phyloP scores from a whole-genome alignment of 2,329 filamentous ascomycete species.

The Cordyceps cateniannulata region DNA sequence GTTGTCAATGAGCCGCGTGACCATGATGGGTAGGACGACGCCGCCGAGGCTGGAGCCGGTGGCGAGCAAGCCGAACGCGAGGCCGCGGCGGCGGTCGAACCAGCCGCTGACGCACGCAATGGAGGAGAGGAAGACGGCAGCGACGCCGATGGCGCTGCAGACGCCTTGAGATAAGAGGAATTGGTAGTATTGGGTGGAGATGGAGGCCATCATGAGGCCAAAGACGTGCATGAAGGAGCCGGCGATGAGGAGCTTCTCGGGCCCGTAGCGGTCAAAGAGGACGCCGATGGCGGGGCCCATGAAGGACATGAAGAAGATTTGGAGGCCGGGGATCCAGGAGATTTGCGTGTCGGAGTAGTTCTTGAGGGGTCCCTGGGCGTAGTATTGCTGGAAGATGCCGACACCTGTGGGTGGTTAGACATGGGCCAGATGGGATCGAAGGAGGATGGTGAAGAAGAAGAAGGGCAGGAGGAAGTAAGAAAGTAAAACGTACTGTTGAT shows the following conservation, averaged over 20 bases:
- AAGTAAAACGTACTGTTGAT: slow-evolving; percentile 21
- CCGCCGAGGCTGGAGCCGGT: slow-evolving; percentile 26
- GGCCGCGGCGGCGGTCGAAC: slow-evolving; percentile 21
- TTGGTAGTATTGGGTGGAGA: slow-evolving; percentile 32
- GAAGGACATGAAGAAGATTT: slow-evolving; percentile 40
- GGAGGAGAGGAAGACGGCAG: slow-evolving; percentile 21
- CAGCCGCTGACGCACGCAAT: slow-evolving; percentile 20
- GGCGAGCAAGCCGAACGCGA: slow-evolving; percentile 21
- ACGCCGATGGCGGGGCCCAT: slow-evolving; percentile 51
- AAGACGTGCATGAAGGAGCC: slow-evolving; percentile 49
- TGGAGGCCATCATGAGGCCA: slow-evolving; percentile 51
- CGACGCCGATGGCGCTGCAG: slow-evolving; percentile 24
- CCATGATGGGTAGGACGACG: slow-evolving; percentile 29
- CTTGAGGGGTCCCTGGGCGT: slow-evolving; percentile 36
- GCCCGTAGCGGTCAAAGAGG: slow-evolving; percentile 54
- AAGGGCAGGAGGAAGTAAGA: not conserved
- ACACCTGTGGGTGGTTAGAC: slow-evolving; percentile 17
- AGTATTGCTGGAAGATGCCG: slow-evolving; percentile 50
- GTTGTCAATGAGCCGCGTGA: slow-evolving; percentile 21
- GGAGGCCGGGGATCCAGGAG: slow-evolving; percentile 50
- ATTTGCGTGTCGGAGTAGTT: slow-evolving; percentile 43
- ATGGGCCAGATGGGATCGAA: too few relatives aligned
- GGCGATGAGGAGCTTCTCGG: slow-evolving; percentile 41
- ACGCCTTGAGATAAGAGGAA: slow-evolving; percentile 28
- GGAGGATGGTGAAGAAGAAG: too few relatives aligned